phyloP scores from a whole-genome alignment of 2,329 filamentous ascomycete species.

The Phialophora tarda region DNA sequence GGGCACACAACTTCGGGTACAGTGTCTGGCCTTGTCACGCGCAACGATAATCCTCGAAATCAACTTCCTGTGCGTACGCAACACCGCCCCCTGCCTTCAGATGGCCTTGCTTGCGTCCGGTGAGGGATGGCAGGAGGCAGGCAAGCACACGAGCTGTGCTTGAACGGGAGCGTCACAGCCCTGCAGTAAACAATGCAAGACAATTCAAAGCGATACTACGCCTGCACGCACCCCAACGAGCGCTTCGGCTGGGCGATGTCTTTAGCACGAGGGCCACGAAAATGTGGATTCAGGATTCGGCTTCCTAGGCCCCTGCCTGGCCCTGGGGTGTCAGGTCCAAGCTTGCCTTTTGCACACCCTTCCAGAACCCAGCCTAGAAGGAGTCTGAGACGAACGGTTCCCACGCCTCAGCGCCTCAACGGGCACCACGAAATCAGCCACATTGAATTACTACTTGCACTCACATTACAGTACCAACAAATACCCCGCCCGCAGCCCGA shows the following conservation, averaged over 20 bases:
- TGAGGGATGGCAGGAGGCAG: not conserved
- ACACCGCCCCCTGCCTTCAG: not conserved
- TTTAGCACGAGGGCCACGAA: too few species aligned
- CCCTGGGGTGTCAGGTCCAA: too few species aligned
- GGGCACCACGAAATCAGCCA: conserved; percentile 1
- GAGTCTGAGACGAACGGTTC: not conserved
- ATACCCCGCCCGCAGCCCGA: not conserved
- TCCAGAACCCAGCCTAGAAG: not conserved
- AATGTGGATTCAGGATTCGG: too few species aligned
- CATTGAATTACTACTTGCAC: not conserved
- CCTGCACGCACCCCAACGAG: too few species aligned
- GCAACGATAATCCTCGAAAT: too few species aligned
- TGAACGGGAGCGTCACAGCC: not conserved
- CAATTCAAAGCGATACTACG: not conserved
- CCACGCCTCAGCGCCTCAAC: not conserved
- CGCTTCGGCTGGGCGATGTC: too few species aligned
- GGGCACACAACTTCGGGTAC: too few species aligned
- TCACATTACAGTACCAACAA: not conserved
- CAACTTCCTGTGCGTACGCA: not conserved
- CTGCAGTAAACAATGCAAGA: not conserved
- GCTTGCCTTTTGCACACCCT: not conserved
- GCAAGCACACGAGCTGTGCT: too few species aligned
- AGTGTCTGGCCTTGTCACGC: too few species aligned
- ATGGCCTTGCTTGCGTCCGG: not conserved
- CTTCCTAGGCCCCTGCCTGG: too few species aligned